phyloP scores from a whole-genome alignment of 768 basidiomycete genomes.

The Psilocybe cubensis region DNA sequence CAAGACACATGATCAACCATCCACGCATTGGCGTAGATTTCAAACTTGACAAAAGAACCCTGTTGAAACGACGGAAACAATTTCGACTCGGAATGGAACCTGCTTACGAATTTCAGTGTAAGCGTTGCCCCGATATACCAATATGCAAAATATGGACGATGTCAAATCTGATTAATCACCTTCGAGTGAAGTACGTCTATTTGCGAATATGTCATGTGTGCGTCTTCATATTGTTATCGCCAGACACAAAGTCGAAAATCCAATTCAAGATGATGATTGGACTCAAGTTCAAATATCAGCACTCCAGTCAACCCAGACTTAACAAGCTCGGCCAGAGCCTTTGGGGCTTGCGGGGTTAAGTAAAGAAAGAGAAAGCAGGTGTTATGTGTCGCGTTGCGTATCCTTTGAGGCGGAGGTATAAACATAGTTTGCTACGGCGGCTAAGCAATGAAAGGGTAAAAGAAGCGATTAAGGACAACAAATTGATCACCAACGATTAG shows the following conservation, averaged over 20 bases:
- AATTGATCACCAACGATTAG: too few relatives aligned
- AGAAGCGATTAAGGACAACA: too few relatives aligned
- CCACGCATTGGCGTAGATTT: slow-evolving; percentile 21
- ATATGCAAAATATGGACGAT: slow-evolving; percentile 24
- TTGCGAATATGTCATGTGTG: neutral
- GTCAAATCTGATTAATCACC: slow-evolving; percentile 17
- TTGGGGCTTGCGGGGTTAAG: neutral
- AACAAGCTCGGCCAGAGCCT: too few relatives aligned
- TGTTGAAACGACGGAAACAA: slow-evolving; percentile 14
- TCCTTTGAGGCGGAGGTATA: too few relatives aligned
- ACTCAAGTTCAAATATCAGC: slow-evolving; percentile 16
- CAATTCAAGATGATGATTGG: slow-evolving; percentile 21
- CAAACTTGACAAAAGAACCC: slow-evolving; percentile 11
- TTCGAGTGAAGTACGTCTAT: slow-evolving; percentile 18
- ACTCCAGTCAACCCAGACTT: neutral
- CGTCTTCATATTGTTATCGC: neutral
- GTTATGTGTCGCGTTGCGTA: too few relatives aligned
- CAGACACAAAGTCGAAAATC: slow-evolving; percentile 20
- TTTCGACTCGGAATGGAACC: slow-evolving; percentile 24
- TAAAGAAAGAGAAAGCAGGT: too few relatives aligned
- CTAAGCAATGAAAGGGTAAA: too few relatives aligned
- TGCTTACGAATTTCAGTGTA: slow-evolving; percentile 20
- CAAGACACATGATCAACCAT: slow-evolving; percentile 18
- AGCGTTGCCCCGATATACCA: slow-evolving; percentile 18
- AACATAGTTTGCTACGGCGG: neutral